These are phyloP conservation scores for Blastobotrys proliferans DNA, from an alignment of 1,139 yeast species.

Conservation along the genomic window DNA sequence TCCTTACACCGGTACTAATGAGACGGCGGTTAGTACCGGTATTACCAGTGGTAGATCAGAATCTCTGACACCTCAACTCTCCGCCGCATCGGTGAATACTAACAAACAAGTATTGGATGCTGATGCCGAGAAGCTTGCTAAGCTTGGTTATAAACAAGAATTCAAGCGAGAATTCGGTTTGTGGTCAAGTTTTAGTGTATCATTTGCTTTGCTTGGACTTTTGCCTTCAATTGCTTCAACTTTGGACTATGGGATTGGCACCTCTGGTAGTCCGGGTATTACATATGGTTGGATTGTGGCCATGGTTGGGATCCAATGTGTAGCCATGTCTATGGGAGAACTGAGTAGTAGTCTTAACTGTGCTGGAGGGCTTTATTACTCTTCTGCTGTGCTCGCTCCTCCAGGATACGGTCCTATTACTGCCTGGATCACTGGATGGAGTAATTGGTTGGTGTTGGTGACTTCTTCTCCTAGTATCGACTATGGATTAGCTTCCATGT, in stretches of 20 bases:
- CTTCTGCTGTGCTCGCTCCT: constrained; percentile 51
- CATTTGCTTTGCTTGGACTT: constrained; percentile 65
- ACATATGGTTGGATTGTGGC: constrained; percentile 62
- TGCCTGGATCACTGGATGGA: constrained; percentile 50
- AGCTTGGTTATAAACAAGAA: constrained; percentile 71
- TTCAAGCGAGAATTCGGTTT: constrained; percentile 58
- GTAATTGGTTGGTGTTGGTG: constrained; percentile 54
- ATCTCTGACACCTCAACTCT: background rate
- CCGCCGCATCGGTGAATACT: too few species aligned
- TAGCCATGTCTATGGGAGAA: constrained; percentile 50
- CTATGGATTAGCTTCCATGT: constrained; percentile 57
- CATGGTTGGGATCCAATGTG: constrained; percentile 46
- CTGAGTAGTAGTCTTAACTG: constrained; percentile 62
- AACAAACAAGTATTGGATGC: constrained; percentile 16
- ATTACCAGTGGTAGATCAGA: background rate
- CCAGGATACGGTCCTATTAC: constrained; percentile 40
- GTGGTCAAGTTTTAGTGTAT: constrained; percentile 60
- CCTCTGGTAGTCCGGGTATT: constrained; percentile 55
- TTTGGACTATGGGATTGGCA: constrained; percentile 42
- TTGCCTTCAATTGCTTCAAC: constrained; percentile 56
- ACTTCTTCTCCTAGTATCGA: constrained; percentile 64
- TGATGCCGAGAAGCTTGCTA: constrained; percentile 34
- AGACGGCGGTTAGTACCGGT: too few species aligned
- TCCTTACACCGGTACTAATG: too few species aligned
- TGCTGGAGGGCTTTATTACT: constrained; percentile 61